Conservation (phyloP, 163 green algal genomes). For the Coccomyxa subellipsoidea region DNA sequence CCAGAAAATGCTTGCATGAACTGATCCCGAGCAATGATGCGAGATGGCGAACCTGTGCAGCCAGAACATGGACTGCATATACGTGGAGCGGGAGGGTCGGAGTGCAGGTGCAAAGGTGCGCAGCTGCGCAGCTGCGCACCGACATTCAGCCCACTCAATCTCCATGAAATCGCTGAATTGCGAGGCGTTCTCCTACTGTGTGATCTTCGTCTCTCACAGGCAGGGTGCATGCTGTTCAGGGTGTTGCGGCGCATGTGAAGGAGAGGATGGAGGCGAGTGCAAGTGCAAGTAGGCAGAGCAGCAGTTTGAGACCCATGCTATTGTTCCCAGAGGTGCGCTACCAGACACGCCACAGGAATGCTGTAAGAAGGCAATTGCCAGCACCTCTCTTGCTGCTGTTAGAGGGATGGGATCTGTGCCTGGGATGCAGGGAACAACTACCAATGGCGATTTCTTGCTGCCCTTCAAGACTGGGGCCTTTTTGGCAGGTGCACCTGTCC, state of each 20-base stretch:
- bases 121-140: not conserved
- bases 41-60: conserved; percentile 55
- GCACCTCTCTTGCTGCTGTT: too few species aligned
- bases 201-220: too few species aligned
- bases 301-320: conserved; percentile 56
- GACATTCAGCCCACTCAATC: too few species aligned
- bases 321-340: conserved; percentile 79
- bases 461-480: conserved; percentile 92
- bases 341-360: too few species aligned
- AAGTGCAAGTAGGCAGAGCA: not conserved
- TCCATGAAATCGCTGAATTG: too few species aligned
- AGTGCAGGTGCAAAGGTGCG: conserved; percentile 20
- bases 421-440: conserved; percentile 80
- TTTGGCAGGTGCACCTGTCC: conserved; percentile 76
- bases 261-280: conserved; percentile 50
- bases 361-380: too few species aligned
- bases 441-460: conserved; percentile 84
- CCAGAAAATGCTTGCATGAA: too few species aligned
- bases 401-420: not conserved
- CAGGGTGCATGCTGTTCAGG: conserved; percentile 21
- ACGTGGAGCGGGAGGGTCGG: conserved; percentile 70
- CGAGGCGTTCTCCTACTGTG: too few species aligned
- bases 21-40: too few species aligned
- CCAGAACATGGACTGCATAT: conserved; percentile 81
- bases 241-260: conserved; percentile 50